Percentiles rank a stretch among this genome's conserved stretches.
Evolutionary conservation across 2,329 filamentous ascomycete genomes (phyloP).

Genomic region (Cryphonectria naterciae): DNA sequence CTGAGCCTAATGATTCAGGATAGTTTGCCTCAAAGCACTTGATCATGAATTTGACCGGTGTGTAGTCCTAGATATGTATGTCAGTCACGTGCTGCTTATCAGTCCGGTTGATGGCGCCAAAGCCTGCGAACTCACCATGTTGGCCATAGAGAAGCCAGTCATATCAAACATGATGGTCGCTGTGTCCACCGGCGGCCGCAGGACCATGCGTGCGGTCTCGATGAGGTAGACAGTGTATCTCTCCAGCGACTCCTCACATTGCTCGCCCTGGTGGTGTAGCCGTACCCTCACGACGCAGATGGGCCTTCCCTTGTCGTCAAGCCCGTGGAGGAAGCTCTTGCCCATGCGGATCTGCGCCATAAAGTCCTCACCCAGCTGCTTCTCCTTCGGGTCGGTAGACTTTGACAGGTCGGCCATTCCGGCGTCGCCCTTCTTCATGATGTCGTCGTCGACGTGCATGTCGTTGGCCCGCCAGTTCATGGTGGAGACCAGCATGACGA

Average conservation of each 20-base stretch:
- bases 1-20: slow-evolving; percentile 85
- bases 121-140: slow-evolving; percentile 68
- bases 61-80: slow-evolving; percentile 70
- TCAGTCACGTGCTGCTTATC: background rate
- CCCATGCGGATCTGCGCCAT: slow-evolving; percentile 83
- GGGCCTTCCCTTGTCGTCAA: slow-evolving; percentile 81
- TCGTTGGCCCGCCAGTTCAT: slow-evolving; percentile 88
- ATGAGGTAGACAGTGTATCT: slow-evolving; percentile 92
- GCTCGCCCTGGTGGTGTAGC: slow-evolving; percentile 80
- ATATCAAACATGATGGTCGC: slow-evolving; percentile 97
- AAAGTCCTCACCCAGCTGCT: slow-evolving; percentile 76
- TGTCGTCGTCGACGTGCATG: slow-evolving; percentile 86
- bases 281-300: slow-evolving; percentile 85
- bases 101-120: too few species aligned
- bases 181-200: slow-evolving; percentile 82
- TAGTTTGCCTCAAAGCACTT: slow-evolving; percentile 99
- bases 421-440: slow-evolving; percentile 77
- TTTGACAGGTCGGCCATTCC: slow-evolving; percentile 66
- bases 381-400: slow-evolving; percentile 58
- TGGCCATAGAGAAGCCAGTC: slow-evolving; percentile 89
- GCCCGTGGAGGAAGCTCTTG: slow-evolving; percentile 89
- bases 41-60: slow-evolving; percentile 98
- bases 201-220: slow-evolving; percentile 85
- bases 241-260: slow-evolving; percentile 81
- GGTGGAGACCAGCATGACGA: slow-evolving; percentile 92